phyloP scores from a whole-genome alignment of 768 basidiomycete genomes.

The Kwoniella europaea region DNA sequence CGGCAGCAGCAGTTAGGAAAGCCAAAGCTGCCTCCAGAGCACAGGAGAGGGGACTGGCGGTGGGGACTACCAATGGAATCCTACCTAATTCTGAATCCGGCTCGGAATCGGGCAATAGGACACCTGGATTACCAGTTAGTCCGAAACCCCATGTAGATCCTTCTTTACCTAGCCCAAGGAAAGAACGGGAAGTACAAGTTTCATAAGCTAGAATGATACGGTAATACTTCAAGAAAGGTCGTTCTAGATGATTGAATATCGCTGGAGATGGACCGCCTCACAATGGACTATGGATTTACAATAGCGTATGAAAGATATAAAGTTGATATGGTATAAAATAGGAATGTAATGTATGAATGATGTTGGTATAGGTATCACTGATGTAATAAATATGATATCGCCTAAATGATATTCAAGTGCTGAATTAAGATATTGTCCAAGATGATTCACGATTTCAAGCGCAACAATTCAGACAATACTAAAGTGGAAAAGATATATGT shows the following conservation, averaged over 20 bases:
- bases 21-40: constrained; percentile 22
- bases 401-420: too few species aligned
- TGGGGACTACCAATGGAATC: constrained; percentile 8
- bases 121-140: constrained; percentile 23
- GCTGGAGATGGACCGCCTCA: too few species aligned
- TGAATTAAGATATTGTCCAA: too few species aligned
- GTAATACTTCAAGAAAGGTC: background rate
- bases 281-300: background rate
- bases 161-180: constrained; percentile 10
- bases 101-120: background rate
- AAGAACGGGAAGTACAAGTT: constrained; percentile 7
- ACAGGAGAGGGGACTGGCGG: constrained; percentile 11
- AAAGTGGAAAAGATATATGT: too few species aligned
- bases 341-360: background rate
- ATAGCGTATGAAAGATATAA: background rate
- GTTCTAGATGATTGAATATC: background rate
- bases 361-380: background rate
- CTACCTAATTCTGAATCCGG: background rate
- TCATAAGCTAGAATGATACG: background rate
- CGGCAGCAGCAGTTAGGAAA: constrained; percentile 17
- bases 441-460: too few species aligned
- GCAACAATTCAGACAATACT: too few species aligned
- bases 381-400: background rate
- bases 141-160: constrained; percentile 6
- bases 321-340: background rate